These are phyloP conservation scores for Corrigiola litoralis DNA, from an alignment of 179 eudicot genomes.

Conservation along the genomic window DNA sequence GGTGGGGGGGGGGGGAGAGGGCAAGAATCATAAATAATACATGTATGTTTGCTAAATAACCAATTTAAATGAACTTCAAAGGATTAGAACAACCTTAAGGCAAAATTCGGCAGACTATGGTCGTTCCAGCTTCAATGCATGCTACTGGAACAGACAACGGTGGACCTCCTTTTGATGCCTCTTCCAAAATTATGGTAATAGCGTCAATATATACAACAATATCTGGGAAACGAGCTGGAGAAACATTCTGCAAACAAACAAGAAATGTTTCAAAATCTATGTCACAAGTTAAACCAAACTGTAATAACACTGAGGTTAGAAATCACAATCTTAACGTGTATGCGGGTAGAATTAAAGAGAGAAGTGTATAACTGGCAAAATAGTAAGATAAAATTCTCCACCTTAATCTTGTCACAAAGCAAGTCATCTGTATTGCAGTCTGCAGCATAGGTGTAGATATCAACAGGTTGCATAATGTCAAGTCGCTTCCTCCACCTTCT, in stretches of 20 bases:
- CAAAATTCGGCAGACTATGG: slow-evolving; percentile 76
- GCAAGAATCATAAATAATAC: no score
- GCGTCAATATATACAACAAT: slow-evolving; percentile 84
- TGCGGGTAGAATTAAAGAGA: no score
- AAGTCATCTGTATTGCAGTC: slow-evolving; percentile 93
- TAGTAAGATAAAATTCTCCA: slow-evolving; percentile 12
- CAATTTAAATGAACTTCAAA: slow-evolving; percentile 9
- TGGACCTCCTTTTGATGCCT: slow-evolving; percentile 72
- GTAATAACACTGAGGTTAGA: no score
- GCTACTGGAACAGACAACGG: slow-evolving; percentile 73
- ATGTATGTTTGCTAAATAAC: not conserved
- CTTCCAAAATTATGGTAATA: slow-evolving; percentile 74
- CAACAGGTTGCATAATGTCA: slow-evolving; percentile 88
- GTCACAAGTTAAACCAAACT: slow-evolving; percentile 4
- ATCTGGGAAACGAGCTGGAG: slow-evolving; percentile 75
- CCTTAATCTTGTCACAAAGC: slow-evolving; percentile 96
- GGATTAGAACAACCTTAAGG: slow-evolving; percentile 63
- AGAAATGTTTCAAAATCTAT: slow-evolving; percentile 12
- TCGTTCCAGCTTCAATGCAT: slow-evolving; percentile 86
- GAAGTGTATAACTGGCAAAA: not conserved
- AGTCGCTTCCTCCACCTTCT: slow-evolving; percentile 90
- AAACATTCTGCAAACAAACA: slow-evolving; percentile 69
- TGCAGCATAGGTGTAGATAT: slow-evolving; percentile 74
- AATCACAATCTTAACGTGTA: no score
- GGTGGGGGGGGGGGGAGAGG: no score